Percentiles rank a stretch among this genome's conserved stretches.
These are phyloP conservation scores for Citrus sp. DNA, from an alignment of 345 rosid species.

Conservation along the genomic window DNA sequence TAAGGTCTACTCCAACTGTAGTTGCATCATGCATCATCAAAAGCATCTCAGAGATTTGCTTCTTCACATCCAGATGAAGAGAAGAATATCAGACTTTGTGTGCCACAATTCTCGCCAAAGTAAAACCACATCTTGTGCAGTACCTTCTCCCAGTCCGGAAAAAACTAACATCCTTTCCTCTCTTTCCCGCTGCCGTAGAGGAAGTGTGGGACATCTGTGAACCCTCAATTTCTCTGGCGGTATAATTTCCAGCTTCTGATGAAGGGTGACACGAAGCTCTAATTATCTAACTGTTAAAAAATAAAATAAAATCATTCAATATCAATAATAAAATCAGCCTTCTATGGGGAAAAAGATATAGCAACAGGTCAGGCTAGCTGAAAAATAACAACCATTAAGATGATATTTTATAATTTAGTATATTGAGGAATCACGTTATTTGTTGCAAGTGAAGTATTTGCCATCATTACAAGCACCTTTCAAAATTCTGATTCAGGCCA, in stretches of 20 bases:
- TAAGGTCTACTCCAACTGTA: constrained; percentile 50
- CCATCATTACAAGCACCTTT: constrained; percentile 38
- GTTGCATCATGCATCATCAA: constrained; percentile 71
- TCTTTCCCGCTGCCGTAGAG: constrained; percentile 56
- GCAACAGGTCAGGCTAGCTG: no score
- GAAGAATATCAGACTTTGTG: constrained; percentile 27
- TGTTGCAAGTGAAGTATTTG: constrained; percentile 46
- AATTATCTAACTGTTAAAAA: background rate
- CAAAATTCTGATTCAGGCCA: constrained; percentile 51
- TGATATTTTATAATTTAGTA: no score
- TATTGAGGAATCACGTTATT: constrained; percentile 15
- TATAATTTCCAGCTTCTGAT: no score
- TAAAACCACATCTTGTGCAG: constrained; percentile 54
- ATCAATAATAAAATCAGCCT: background rate
- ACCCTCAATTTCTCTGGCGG: constrained; percentile 21
- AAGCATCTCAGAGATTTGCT: constrained; percentile 27
- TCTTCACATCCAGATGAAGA: background rate
- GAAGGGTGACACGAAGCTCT: constrained; percentile 13
- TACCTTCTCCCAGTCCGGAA: constrained; percentile 45
- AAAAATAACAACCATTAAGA: no score
- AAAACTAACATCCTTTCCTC: constrained; percentile 30
- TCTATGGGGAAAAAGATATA: no score
- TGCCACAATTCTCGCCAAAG: constrained; percentile 47
- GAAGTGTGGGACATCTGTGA: constrained; percentile 55
- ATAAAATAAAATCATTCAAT: background rate